Evolutionary conservation across 169 alveolate species (phyloP).

Genomic region (Eimeria tenella): DNA sequence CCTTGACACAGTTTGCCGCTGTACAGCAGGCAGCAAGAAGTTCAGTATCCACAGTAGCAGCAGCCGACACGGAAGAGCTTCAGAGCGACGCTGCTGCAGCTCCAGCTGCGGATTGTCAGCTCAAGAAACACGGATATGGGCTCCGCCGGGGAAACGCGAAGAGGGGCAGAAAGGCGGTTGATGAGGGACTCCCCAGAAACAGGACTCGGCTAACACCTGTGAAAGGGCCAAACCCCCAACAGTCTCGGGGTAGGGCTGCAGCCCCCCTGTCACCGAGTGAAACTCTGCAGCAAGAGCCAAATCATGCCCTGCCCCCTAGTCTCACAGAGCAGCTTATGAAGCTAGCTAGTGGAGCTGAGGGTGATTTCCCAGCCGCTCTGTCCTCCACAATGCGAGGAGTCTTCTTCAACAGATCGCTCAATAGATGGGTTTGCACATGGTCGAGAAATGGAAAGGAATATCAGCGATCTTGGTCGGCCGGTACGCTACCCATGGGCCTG

Average conservation of each 20-base stretch:
- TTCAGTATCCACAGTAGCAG: not conserved
- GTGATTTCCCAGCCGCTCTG: constrained; percentile 37
- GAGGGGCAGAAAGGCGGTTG: not conserved
- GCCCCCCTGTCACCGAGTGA: constrained; percentile 15
- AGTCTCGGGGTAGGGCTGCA: not conserved
- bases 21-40: not conserved
- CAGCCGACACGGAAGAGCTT: constrained; percentile 15
- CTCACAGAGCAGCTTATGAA: constrained; percentile 5
- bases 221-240: constrained; percentile 13
- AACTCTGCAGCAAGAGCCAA: constrained; percentile 11
- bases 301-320: not conserved
- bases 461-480: constrained; percentile 73
- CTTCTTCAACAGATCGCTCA: constrained; percentile 68
- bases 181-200: not conserved
- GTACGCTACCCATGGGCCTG: not conserved
- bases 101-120: not conserved
- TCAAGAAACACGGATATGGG: constrained; percentile 17
- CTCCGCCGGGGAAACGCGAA: not conserved
- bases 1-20: constrained; percentile 13
- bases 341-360: not conserved
- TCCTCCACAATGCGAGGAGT: constrained; percentile 74
- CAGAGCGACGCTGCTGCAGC: not conserved
- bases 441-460: constrained; percentile 70
- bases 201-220: not conserved
- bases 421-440: constrained; percentile 74